Percentiles rank a stretch among this genome's conserved stretches.
phyloP scores from a whole-genome alignment of 179 eudicot genomes.

The Carnegiea gigantea region DNA sequence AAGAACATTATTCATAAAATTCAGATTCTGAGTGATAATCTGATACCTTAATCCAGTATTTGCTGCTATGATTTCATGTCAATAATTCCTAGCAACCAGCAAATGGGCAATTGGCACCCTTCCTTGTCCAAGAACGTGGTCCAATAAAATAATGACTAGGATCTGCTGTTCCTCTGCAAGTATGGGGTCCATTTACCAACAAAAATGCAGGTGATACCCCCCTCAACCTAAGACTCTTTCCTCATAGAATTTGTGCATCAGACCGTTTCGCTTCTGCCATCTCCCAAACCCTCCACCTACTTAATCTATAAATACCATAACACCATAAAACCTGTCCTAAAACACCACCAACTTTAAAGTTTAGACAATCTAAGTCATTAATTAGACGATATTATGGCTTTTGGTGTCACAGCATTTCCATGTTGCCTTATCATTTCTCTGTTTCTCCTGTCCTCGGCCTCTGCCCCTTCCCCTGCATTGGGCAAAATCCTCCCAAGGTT shows the following conservation, averaged over 20 bases:
- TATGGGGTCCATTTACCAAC: too few relatives aligned
- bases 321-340: not conserved
- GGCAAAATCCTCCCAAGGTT: slow-evolving; percentile 40
- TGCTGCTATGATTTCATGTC: too few relatives aligned
- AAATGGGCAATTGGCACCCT: too few relatives aligned
- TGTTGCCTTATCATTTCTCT: slow-evolving; percentile 19
- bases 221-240: not conserved
- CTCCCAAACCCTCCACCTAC: slow-evolving; percentile 9
- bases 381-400: slow-evolving; percentile 17
- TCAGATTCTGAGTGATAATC: too few relatives aligned
- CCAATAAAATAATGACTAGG: too few relatives aligned
- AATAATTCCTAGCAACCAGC: too few relatives aligned
- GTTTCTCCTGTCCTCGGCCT: slow-evolving; percentile 5
- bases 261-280: not conserved
- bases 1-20: too few relatives aligned
- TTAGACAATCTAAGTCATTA: not conserved
- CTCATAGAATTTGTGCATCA: slow-evolving; percentile 12
- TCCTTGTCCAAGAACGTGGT: too few relatives aligned
- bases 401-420: slow-evolving; percentile 6
- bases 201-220: too few relatives aligned
- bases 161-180: too few relatives aligned
- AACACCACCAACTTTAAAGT: not conserved
- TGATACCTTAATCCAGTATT: too few relatives aligned
- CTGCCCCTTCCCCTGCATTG: slow-evolving; percentile 19
- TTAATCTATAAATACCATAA: not conserved